Base-by-base conservation (phyloP, 768 basidiomycete species). In the Auriculariales sp. region DNA sequence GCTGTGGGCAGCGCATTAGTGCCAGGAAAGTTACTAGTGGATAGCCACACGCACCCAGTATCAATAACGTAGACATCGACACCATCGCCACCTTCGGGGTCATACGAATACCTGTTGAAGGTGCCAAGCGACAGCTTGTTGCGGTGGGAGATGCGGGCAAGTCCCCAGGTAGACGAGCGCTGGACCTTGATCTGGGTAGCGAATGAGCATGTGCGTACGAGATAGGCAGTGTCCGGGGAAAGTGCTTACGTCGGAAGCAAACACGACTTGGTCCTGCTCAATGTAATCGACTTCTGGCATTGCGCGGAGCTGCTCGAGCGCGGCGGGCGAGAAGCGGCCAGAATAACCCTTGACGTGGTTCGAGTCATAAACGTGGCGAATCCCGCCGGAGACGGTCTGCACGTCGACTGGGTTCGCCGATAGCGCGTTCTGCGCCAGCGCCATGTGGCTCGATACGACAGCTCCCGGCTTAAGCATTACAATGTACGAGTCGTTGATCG, bases 221-320 rank as follows among this genome's bases (percentile, higher is more conserved):
- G 47, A 29, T 25, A 58, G 55, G 39, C 45, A 5, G 52, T 33
- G 17, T 54, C 53, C 36, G 24, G 24, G n/a, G 44, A 17, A 17
- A 33, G 42, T 14, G 55, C 57, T 57, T 36, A 68, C 56, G 2
- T 81, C 81, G 56, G 74, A 72, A 2, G 86, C 83, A 52, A 70
- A 75, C n/a, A 98, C 90, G 57, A 93, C 69, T 70, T 95, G 92
- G 72, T 99, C 95, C 51, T 73, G 77, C 72, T 99, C 95, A 48
- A 99, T 71, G 60, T 84, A 94, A 15, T 79, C 84, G 28, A 99
- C 93, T 63, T 94, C 92, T 9, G 91, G 91, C 71, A 81, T 72
- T 46, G 72, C 64, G 48, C 94, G 75, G 62, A 99, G 79, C 58
- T 76, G 72, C 49, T 88, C 74, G 47, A 99, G 61, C 35, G 83